Conservation (phyloP, 345 rosid genomes). For the Mallotus nudiflorus region DNA sequence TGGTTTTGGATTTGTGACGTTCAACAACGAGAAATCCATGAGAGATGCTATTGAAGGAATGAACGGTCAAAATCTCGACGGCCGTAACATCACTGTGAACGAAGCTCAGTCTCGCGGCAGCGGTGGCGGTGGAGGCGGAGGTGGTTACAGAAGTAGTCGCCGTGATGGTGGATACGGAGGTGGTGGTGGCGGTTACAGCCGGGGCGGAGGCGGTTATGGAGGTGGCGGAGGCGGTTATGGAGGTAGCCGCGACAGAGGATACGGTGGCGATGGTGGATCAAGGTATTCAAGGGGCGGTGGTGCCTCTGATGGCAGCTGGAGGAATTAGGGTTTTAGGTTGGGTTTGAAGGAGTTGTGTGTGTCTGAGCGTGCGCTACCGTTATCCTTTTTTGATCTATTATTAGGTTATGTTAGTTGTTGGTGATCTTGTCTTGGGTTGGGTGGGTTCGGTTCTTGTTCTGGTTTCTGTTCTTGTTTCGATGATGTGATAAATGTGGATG, state of each 20-base stretch:
- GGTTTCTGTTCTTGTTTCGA: not conserved
- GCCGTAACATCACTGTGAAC: conserved; percentile 75
- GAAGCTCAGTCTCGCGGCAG: conserved; percentile 79
- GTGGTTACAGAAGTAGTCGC: conserved; percentile 34
- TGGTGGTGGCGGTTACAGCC: conserved; percentile 31
- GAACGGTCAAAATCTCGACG: conserved; percentile 85
- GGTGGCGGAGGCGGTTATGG: conserved; percentile 36
- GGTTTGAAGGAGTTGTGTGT: not conserved
- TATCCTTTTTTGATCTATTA: not conserved
- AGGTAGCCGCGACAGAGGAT: conserved; percentile 31
- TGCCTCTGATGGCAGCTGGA: conserved; percentile 58
- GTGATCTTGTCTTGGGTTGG: not conserved
- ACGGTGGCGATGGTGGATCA: conserved; percentile 37
- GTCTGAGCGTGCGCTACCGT: not conserved
- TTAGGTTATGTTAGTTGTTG: not conserved
- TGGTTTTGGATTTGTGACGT: conserved; percentile 84
- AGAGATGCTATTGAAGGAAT: conserved; percentile 85
- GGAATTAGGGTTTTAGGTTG: conserved; percentile 39
- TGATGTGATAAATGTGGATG: not conserved
- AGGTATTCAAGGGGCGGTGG: conserved; percentile 59
- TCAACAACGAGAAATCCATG: conserved; percentile 71
- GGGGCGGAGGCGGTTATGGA: conserved; percentile 45
- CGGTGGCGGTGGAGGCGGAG: conserved; percentile 48
- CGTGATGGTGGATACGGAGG: conserved; percentile 34
- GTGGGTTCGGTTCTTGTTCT: not conserved